Base-by-base conservation (phyloP, 257 asterid genomes). In the Marsdenia floribunda region DNA sequence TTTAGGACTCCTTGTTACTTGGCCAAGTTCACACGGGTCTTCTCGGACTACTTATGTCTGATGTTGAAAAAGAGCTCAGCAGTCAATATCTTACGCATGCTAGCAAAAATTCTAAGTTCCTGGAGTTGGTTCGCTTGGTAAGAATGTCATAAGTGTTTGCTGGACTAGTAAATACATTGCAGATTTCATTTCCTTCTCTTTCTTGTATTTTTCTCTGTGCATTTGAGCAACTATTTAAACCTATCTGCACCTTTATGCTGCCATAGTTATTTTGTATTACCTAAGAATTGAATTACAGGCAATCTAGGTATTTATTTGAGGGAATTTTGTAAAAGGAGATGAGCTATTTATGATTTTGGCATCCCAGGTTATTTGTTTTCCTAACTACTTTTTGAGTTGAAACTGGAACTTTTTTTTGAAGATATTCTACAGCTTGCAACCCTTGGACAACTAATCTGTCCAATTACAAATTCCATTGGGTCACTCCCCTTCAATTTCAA, bases 11-110 rank as follows among this genome's bases (percentile, higher is more conserved):
- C 6, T 79, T 95, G 84, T 81, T 95, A 86, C 94, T 95, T 75
- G 96, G 96, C 52, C 96, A 88, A 86, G 91, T 89, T 78, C 99
- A 95, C 82, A 73, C 84, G 78, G 85, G 94, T 83, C 91, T 95
- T 83, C 90, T 92, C 80, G 87, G 84, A 74, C 87, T 88, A 74
- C 97, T 95, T 72, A 74, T 95, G 47, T 85, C 87, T 47, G 98
- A 92, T 83, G 69, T 89, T 65, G 83, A 84, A 72, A 81, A 84
- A 80, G 98, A 95, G 84, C 86, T 90, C 40, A 73, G 79, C 64
- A 75, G 85, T 76, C 96, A 86, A 59, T 76, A 81, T 74, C 73
- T 76, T 78, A 78, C 81, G 61, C 89, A 81, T 87, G 88, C 96
- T 71, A 86, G 87, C 83, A 95, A 83, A 89, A 89, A 89, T 87